Evolutionary conservation across 2,329 filamentous ascomycete genomes (phyloP), one percentile per base, ranked within the genome.

Genomic region (Fonsecaea nubica): DNA sequence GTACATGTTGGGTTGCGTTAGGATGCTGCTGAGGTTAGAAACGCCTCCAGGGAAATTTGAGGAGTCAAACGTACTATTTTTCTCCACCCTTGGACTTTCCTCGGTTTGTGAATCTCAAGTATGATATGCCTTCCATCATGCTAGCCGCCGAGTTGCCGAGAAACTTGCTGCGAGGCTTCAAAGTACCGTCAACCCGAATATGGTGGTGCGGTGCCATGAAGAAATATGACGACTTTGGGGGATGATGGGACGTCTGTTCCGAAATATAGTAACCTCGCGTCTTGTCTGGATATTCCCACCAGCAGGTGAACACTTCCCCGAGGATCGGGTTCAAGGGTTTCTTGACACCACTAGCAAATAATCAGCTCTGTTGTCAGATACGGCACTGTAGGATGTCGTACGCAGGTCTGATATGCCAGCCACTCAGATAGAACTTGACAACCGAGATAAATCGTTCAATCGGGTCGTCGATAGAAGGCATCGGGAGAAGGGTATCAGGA

Each of bases 1-100:
- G 78, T 99, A 99, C 93, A 99, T 99, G 82, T 99, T 99, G 18
- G 95, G 95, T 76, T 99, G 95, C 4, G 95, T 98, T 60, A 98
- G 81, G 75, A 96, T 92, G 79, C 92, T 96, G 72, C 15, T 62
- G 35, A 13, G 50, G 25, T 67, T 69, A 62, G 63, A 21, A 61
- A 59, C 58, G 54, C 35, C n/a, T 21, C 21, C 12, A 21, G 60
- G 35, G 15, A 36, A 12, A 10, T 15, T 9, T 15, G 38, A 4
- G n/a, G 4, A 13, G 30, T 35, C 18, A 42, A 25, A 84, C 91
- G 61, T 84, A 96, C 92, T 97, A 98, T 89, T 89, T 86, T 80
- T 99, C 95, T 65, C 91, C 91, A 56, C 84, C 82, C 35, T 82
- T 83, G 70, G 89, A 81, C 69, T 85, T 82, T 48, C 92, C 91